Base-by-base conservation (phyloP, 208 protist genomes). In the Acanthamoeba castellanii region DNA sequence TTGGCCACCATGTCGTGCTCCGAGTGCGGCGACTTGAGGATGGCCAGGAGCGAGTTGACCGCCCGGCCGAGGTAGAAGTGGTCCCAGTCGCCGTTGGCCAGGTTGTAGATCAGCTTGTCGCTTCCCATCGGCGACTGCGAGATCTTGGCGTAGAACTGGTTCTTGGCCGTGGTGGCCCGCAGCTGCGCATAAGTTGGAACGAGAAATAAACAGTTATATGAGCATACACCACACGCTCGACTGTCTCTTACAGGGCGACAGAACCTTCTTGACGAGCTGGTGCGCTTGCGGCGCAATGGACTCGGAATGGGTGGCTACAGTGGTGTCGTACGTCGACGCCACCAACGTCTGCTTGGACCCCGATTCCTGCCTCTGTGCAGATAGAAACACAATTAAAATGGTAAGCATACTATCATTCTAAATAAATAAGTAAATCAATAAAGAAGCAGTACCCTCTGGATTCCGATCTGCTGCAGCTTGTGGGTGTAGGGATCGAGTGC, bases 401-500 rank as follows among this genome's bases (percentile, higher is more conserved):
- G 0, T 18, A 7, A 47, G 37, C 1, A 87, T 30, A 52, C 2
- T 52, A 25, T 52, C 14, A 52, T n/a, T n/a, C n/a, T n/a, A 25
- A 1, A 16, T 8, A 72, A 90, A 25, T 11, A 25, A 90, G 64
- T 81, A 61, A 18, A 20, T 13, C 2, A 6, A 90, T 81, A 81
- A 2, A 90, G 34, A 90, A 7, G 34, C 72, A 7, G 52, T 61
- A 85, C 90, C 61, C n/a, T 16, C 20, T 37, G 57, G 7, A 32
- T 22, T 9, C 64, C 13, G 32, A 94, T 81, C 74, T 50, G 61
- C 3, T 76, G 9, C n/a, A 94, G 22, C 27, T 96, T 97, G 72
- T 98, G 95, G n/a, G 87, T 96, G 84, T 98, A 98, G 30, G 98
- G 98, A 95, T 99, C 98, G 20, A 99, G 93, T 3, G 98, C 98